Base-by-base conservation (phyloP, 768 basidiomycete species). In the Leucogyrophana mollusca region DNA sequence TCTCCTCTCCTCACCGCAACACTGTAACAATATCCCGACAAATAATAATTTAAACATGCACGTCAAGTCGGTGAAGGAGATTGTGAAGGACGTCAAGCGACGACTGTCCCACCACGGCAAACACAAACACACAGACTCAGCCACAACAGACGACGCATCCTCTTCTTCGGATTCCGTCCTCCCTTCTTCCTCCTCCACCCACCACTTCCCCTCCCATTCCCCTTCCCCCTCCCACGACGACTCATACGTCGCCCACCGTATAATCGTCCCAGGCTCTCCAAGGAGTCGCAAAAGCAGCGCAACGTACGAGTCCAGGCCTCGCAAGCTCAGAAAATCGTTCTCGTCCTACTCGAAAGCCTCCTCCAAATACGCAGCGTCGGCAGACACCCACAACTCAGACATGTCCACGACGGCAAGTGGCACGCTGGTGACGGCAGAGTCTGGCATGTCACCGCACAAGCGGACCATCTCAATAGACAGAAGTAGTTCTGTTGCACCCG, bases 61-160 rank as follows among this genome's bases (percentile, higher is more conserved):
- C 21, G 60, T 64, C 56, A 62, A 60, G 40, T 51, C 58, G 0
- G 61, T 65, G 34, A 61, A 56, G 20, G 61, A 56, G 0, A 54
- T 65, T 18, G 57, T 65, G 10, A 56, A 67, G 9, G 64, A 59
- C 10, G 59, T 68, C 23, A 67, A 66, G 41, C 64, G 57, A 42
- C 64, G 42, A 40, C 55, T 65, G 16, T 68, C 66, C 16, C 46
- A 49, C 9, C 44, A 44, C 27, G 44, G 54, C 4, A 66, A 55
- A 37, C 59, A 41, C 18, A 47, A 45, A 32, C 35, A 37, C 16
- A 16, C 46, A 16, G 41, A 27, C 32, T 43, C 42, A 33, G 14
- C 41, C 9, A 32, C 18, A 3, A 45, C 45, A 6, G 34, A 44
- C 56, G 50, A 24, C 55, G 56, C 16, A 46, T 47, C 3, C 39